Base-by-base conservation (phyloP, 1,139 yeast species). In the Saccharomyces hybrid region DNA sequence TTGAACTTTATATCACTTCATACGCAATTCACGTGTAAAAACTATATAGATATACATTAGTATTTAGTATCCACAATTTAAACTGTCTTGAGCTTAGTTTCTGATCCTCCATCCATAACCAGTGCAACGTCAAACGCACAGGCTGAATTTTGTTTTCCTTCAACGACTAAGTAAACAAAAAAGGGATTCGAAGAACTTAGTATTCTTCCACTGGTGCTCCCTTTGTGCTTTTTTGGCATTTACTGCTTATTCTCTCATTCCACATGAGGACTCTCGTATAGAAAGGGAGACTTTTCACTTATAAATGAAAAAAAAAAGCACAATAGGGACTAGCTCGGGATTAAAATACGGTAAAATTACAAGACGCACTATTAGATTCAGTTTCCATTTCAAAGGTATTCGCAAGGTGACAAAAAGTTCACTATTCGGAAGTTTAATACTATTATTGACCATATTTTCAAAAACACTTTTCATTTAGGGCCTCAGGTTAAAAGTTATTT, bases 281-380 rank as follows among this genome's bases (percentile, higher is more conserved):
- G 44, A 38, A 38, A 38, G 44, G 44, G 44, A 38, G 44, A 38
- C 24, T 38, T 16, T 58, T 50, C 46, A 58, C 54, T 51, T 59
- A 54, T 38, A 58, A 57, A 52, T 62, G 66, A 60, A 63, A 56
- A 53, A 53, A 56, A 53, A 53, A 61, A 61, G 48, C 56, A 58
- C 26, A 24, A 1, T 53, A 61, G 58, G 51, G 58, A 56, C n/a
- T 48, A 56, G 46, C 12, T 16, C 11, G 21, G 21, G 12, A 14
- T 16, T 7, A 16, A 38, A 38, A 38, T n/a, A 38, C 11, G 21
- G 24, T 11, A 8, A 8, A 8, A 38, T 16, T 38, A 38, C 44
- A 38, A 38, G 44, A 38, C n/a, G 21, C 16, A 16, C 21, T 38
- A 11, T 11, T 9, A 9, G 44, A 16, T 38, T 16, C 5, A 16